These are phyloP conservation scores for Macrocybe gigantea DNA, from an alignment of 768 basidiomycete species.

Conservation along the genomic window DNA sequence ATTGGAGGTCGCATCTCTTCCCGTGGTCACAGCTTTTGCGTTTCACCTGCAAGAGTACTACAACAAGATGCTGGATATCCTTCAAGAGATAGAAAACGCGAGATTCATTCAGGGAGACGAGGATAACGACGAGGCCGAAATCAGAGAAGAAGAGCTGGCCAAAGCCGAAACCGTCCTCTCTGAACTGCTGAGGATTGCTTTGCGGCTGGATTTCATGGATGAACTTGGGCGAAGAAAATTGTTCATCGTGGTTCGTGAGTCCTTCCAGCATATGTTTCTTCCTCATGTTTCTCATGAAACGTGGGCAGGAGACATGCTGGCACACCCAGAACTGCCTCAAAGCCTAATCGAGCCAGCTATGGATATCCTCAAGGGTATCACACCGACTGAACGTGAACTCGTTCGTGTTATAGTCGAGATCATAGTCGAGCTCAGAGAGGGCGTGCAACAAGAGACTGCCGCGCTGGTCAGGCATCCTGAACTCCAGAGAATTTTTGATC, in stretches of 20 bases:
- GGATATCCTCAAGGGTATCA: conserved; percentile 80
- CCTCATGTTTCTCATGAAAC: background rate
- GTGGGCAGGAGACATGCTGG: conserved; percentile 75
- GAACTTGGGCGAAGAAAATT: conserved; percentile 92
- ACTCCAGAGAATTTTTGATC: background rate
- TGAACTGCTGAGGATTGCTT: conserved; percentile 76
- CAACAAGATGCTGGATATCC: conserved; percentile 44
- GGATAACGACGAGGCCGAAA: conserved; percentile 39
- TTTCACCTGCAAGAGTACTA: conserved; percentile 78
- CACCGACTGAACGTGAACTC: conserved; percentile 79
- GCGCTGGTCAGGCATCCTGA: conserved; percentile 10
- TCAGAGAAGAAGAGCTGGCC: conserved; percentile 51
- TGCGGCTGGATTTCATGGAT: conserved; percentile 87
- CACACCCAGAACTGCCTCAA: conserved; percentile 75
- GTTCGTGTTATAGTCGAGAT: conserved; percentile 88
- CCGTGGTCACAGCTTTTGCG: conserved; percentile 89
- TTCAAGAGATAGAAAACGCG: conserved; percentile 35
- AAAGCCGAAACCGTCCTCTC: conserved; percentile 70
- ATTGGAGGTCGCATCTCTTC: conserved; percentile 64
- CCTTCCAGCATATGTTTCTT: background rate
- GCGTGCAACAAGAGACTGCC: conserved; percentile 28
- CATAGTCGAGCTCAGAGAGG: conserved; percentile 66
- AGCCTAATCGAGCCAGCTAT: conserved; percentile 73
- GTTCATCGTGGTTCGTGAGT: conserved; percentile 82
- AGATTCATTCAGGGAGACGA: conserved; percentile 27